These are phyloP conservation scores for Uronychia setigera DNA, from an alignment of 73 alveolate genomes.

Conservation along the genomic window DNA sequence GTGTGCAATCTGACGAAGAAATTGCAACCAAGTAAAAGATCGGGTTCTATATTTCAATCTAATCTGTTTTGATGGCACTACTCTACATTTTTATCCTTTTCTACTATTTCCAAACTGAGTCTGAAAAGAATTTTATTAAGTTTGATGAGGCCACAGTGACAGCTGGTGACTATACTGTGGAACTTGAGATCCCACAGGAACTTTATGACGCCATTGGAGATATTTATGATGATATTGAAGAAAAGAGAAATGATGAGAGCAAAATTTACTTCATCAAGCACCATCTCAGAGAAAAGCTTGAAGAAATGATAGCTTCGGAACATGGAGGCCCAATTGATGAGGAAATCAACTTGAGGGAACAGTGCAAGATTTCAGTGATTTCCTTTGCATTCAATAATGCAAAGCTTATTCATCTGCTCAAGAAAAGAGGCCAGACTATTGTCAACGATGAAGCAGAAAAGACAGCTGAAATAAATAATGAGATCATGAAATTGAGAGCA, in stretches of 20 bases:
- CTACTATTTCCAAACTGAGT: constrained; percentile 8
- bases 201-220: constrained; percentile 12
- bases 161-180: constrained; percentile 54
- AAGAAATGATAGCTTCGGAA: neutral
- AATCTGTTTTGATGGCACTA: neutral
- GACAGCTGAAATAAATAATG: constrained; percentile 11
- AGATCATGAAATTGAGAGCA: constrained; percentile 4
- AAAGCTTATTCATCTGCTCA: constrained; percentile 4
- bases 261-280: constrained; percentile 3
- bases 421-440: constrained; percentile 26
- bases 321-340: neutral
- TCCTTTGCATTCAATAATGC: constrained; percentile 26
- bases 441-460: constrained; percentile 9
- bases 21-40: constrained; percentile 15
- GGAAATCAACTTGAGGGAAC: constrained; percentile 6
- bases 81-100: neutral
- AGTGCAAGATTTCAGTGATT: constrained; percentile 28
- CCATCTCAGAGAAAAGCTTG: constrained; percentile 12
- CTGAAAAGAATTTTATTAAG: constrained; percentile 1
- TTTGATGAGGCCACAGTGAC: constrained; percentile 61
- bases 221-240: neutral
- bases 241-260: neutral
- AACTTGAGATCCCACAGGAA: constrained; percentile 5
- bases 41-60: neutral
- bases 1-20: constrained; percentile 30